Conservation (phyloP, 352 stramenopile species). For the Pythium sp. region DNA sequence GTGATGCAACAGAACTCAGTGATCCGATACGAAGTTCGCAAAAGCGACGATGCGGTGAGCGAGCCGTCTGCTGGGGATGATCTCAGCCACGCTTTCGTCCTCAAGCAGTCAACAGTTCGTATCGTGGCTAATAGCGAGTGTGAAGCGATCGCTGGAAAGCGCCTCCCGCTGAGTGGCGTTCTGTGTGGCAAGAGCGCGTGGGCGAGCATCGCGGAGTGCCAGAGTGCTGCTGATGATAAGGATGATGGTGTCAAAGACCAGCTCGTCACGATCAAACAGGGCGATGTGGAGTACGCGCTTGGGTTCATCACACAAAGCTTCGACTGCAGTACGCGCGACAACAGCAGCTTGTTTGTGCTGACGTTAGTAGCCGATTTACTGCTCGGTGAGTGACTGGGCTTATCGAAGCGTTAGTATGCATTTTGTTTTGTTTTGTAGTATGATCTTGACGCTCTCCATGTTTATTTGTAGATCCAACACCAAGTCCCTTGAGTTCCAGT, state of each 20-base stretch:
- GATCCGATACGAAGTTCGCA: neutral
- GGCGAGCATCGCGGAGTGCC: neutral
- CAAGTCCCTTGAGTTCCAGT: neutral
- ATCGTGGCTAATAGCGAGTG: slow-evolving; percentile 7
- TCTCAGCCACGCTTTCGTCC: neutral
- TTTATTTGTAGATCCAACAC: neutral
- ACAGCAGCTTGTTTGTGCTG: slow-evolving; percentile 4
- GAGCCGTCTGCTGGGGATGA: neutral
- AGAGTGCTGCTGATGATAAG: neutral
- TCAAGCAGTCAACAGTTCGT: neutral
- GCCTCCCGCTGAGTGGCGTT: neutral
- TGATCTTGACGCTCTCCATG: neutral
- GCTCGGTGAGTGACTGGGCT: neutral
- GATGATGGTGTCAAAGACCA: too few relatives aligned
- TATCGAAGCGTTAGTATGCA: neutral
- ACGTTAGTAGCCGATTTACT: neutral
- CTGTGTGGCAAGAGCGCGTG: neutral
- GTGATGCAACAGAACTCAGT: neutral
- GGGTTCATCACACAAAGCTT: neutral
- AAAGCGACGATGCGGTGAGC: neutral
- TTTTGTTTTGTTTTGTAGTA: too few relatives aligned
- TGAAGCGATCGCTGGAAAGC: neutral
- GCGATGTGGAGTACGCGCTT: neutral
- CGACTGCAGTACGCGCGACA: neutral
- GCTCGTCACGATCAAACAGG: slow-evolving; percentile 4